A percentile compares a stretch with the other conserved stretches of the same genome.
These are phyloP conservation scores for Trypethelium eluteriae DNA, from an alignment of 495 filamentous ascomycete species.

Conservation along the genomic window DNA sequence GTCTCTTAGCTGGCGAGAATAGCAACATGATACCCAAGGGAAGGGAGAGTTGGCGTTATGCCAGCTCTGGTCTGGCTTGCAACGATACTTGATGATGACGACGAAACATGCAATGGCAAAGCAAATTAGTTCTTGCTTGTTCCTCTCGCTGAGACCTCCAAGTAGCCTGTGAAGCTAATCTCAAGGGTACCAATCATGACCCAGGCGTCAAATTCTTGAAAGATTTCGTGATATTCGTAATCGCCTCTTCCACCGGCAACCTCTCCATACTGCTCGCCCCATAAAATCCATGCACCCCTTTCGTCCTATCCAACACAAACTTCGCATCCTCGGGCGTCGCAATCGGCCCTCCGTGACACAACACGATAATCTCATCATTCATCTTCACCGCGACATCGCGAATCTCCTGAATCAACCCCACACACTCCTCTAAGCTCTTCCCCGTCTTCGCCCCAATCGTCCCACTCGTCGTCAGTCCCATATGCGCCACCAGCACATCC, in stretches of 20 bases:
- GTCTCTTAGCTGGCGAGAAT: conserved; percentile 1
- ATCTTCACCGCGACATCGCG: conserved; percentile 50
- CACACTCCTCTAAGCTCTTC: conserved; percentile 55
- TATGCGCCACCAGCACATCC: conserved; percentile 61
- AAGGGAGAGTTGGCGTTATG: background rate
- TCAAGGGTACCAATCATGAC: background rate
- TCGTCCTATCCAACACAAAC: conserved; percentile 51
- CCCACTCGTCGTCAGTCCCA: conserved; percentile 59
- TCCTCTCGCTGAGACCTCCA: background rate
- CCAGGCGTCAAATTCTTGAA: conserved; percentile 43
- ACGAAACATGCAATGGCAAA: background rate
- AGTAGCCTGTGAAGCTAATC: background rate
- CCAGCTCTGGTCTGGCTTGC: background rate
- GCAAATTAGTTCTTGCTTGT: background rate
- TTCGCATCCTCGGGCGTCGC: conserved; percentile 54
- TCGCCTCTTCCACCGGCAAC: conserved; percentile 60
- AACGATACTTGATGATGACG: background rate
- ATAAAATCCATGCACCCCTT: conserved; percentile 62
- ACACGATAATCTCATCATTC: conserved; percentile 52
- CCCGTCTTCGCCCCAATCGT: conserved; percentile 54
- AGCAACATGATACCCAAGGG: background rate
- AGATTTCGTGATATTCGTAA: conserved; percentile 50
- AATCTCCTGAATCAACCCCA: conserved; percentile 53
- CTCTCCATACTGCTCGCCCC: conserved; percentile 66
- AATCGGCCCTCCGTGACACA: conserved; percentile 65